Evolutionary conservation across 345 rosid species (phyloP).

Genomic region (Sonneratia alba): DNA sequence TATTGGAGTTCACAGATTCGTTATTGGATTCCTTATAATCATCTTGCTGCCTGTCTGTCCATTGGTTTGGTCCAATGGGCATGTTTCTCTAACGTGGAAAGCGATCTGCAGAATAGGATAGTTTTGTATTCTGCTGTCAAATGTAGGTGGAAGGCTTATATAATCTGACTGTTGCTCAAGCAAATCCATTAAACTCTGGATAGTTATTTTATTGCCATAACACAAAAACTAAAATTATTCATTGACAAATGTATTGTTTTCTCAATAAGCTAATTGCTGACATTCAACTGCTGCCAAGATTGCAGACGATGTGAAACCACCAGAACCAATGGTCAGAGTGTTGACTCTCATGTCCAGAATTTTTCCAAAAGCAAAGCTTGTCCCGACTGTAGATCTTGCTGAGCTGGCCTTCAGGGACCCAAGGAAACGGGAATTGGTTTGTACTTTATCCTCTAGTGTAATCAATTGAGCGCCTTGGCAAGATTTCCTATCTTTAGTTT

Average conservation of each 20-base stretch:
- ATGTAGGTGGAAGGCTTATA: background rate
- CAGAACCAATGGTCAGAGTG: constrained; percentile 42
- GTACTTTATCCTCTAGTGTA: constrained; percentile 10
- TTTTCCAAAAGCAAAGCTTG: constrained; percentile 80
- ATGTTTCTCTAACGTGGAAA: background rate
- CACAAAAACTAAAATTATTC: background rate
- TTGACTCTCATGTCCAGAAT: constrained; percentile 42
- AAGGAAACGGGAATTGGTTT: constrained; percentile 64
- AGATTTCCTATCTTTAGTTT: background rate
- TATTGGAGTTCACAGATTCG: too few relatives aligned
- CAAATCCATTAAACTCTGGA: background rate
- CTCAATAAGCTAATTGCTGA: constrained; percentile 24
- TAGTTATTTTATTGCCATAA: background rate
- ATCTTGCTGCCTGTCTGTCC: background rate
- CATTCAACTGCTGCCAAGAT: constrained; percentile 46
- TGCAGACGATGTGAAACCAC: constrained; percentile 68
- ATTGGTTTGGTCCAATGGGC: background rate
- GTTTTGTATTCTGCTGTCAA: background rate
- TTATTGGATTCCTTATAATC: too few relatives aligned
- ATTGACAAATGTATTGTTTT: background rate
- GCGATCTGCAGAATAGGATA: too few relatives aligned
- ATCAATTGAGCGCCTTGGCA: background rate
- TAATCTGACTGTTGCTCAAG: background rate
- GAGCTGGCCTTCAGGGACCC: constrained; percentile 63
- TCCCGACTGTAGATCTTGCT: constrained; percentile 59